Evolutionary conservation across 768 basidiomycete species (phyloP).

Genomic region (Cystobasidium onofrii): DNA sequence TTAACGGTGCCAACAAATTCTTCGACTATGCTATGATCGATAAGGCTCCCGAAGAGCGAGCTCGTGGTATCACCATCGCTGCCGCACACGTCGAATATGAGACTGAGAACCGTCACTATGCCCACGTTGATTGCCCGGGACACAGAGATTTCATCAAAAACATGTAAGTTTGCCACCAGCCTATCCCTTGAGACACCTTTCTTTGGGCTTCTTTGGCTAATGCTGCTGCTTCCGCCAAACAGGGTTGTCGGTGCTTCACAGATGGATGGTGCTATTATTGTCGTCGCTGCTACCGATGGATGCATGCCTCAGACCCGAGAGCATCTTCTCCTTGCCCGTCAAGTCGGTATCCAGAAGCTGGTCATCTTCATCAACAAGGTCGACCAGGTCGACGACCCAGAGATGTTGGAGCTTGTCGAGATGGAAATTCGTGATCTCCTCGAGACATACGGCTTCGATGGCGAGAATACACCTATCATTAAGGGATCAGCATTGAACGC

Average conservation of each 20-base stretch:
- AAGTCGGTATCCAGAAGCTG: constrained; percentile 93
- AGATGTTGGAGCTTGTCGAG: constrained; percentile 98
- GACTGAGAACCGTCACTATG: constrained; percentile 79
- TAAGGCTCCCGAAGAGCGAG: constrained; percentile 99
- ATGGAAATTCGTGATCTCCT: constrained; percentile 99
- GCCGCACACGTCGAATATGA: constrained; percentile 99
- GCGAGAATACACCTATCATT: constrained; percentile 93
- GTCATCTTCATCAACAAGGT: constrained; percentile 99
- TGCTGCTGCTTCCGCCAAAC: constrained; percentile 65
- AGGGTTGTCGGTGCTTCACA: constrained; percentile 90
- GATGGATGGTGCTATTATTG: constrained; percentile 62
- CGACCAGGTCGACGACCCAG: constrained; percentile 87
- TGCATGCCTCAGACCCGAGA: constrained; percentile 99
- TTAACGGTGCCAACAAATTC: constrained; percentile 59
- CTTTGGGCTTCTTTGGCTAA: constrained; percentile 56
- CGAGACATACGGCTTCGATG: constrained; percentile 84
- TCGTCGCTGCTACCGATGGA: constrained; percentile 96
- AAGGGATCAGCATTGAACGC: constrained; percentile 96
- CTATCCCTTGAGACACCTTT: not conserved
- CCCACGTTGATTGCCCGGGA: constrained; percentile 92
- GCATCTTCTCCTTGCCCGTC: constrained; percentile 91
- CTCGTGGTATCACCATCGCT: constrained; percentile 98
- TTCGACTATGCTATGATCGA: constrained; percentile 96
- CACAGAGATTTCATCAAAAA: constrained; percentile 41
- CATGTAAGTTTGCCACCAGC: constrained; percentile 25